Base-by-base conservation (phyloP, 768 basidiomycete genomes). In the Hygrophoropsis aurantiaca region DNA sequence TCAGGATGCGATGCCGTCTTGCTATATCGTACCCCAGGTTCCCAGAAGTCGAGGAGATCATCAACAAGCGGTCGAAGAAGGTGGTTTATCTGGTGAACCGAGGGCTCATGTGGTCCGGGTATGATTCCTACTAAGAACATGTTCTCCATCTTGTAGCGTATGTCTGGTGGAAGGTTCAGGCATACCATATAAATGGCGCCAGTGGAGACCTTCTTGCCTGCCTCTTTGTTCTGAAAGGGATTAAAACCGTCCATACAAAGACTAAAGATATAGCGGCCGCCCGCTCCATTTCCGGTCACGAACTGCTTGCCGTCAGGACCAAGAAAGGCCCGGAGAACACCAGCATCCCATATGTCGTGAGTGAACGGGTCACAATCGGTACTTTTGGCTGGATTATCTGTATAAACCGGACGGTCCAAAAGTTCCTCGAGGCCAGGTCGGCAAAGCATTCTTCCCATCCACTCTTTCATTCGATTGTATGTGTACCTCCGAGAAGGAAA, bases 51-150 rank as follows among this genome's bases (percentile, higher is more conserved):
- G 8, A 40, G 23, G n/a, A 66, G 23, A n/a, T 59, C 63, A 37
- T 49, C 19, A n/a, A 65, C 41, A 4, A 65, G 48, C 1, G 55
- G 64, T 6, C 25, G 34, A 4, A 64, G 36, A 30, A 51, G 46
- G 30, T 58, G 51, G 48, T 66, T 61, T 13, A 62, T 38, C 40
- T 73, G 27, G n/a, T 51, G 33, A 4, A 53, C 30, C 1, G 23
- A 35, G 5, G 58, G 60, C 44, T 66, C 53, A 19, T 51, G 47
- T 5, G 64, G 65, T 1, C 74, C 73, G 7, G 71, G 70, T 24
- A 75, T 71, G 20, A 78, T 53, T 0, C 70, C 74, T 1, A 62
- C 71, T 0, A 76, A 56, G 46, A 62, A 76, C 46, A 77, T 58
- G 40, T 77, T 77, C 44, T 74, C 63, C 2, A 49, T 49, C 4